Conservation (phyloP, 1,284 basidiomycete genomes). For the Agroathelia rolfsii region DNA sequence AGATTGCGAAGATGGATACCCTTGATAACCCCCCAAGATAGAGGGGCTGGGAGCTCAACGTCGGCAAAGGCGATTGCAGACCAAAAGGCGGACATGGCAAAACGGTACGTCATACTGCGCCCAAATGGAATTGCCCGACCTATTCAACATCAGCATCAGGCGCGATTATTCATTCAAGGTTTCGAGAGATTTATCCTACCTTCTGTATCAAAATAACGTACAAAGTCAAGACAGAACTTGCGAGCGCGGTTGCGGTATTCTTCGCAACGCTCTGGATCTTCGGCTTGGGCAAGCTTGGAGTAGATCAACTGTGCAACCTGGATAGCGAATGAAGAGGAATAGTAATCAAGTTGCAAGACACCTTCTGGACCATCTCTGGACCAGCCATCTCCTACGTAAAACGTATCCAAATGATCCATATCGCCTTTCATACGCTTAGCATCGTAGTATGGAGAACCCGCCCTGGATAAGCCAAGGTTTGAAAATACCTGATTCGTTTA, state of each 20-base stretch:
- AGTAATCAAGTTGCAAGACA: conserved; percentile 72
- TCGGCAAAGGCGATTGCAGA: conserved; percentile 65
- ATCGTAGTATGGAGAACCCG: conserved; percentile 50
- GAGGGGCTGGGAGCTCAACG: conserved; percentile 54
- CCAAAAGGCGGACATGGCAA: conserved; percentile 74
- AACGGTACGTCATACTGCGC: conserved; percentile 67
- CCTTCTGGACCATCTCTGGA: conserved; percentile 70
- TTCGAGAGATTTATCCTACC: conserved; percentile 26
- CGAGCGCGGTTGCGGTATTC: conserved; percentile 56
- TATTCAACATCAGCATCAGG: too few species aligned
- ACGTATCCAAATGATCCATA: conserved; percentile 70
- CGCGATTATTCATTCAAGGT: too few species aligned
- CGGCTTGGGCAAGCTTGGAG: conserved; percentile 52
- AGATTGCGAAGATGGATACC: conserved; percentile 66
- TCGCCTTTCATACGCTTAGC: conserved; percentile 59
- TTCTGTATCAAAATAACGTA: conserved; percentile 67
- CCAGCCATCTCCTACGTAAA: conserved; percentile 71
- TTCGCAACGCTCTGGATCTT: conserved; percentile 55
- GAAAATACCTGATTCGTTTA: conserved; percentile 49
- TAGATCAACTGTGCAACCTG: conserved; percentile 68
- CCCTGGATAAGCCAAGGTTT: conserved; percentile 62
- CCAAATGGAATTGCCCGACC: conserved; percentile 72
- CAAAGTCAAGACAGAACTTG: conserved; percentile 58
- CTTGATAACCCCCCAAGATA: conserved; percentile 68
- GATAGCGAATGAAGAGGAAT: conserved; percentile 73